Evolutionary conservation across 306 rosid species (phyloP).

Genomic region (Cucumis melo): DNA sequence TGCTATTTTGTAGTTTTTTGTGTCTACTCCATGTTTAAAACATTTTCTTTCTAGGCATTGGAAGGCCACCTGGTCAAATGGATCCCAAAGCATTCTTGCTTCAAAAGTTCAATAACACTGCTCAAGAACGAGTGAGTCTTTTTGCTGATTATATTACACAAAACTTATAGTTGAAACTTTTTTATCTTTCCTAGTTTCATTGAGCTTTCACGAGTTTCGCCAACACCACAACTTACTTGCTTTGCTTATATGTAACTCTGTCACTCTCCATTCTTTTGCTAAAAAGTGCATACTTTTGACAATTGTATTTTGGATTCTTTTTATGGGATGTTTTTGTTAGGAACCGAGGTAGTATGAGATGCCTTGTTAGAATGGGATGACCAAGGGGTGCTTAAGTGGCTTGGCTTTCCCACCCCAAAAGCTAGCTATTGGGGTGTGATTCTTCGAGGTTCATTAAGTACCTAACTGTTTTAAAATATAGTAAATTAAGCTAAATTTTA

Average conservation of each 20-base stretch:
- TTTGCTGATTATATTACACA: background rate
- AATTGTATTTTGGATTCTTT: background rate
- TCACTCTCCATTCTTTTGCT: background rate
- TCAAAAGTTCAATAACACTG: conserved; percentile 57
- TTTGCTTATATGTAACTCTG: background rate
- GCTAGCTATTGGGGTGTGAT: no score
- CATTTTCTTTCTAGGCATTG: conserved; percentile 44
- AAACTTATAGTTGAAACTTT: background rate
- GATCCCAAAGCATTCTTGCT: conserved; percentile 97
- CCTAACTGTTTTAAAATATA: no score
- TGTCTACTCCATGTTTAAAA: background rate
- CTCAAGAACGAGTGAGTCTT: conserved; percentile 67
- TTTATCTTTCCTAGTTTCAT: background rate
- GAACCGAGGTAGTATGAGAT: no score
- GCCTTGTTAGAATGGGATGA: no score
- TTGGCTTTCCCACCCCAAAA: no score
- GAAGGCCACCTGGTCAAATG: conserved; percentile 95
- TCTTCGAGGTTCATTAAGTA: no score
- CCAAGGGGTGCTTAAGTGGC: no score
- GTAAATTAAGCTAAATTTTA: no score
- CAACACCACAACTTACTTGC: background rate
- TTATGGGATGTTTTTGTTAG: no score
- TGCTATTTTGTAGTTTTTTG: background rate
- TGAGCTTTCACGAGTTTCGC: no score
- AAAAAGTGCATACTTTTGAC: background rate